Conservation (phyloP, 495 filamentous ascomycete species). For the Penicillium herquei region DNA sequence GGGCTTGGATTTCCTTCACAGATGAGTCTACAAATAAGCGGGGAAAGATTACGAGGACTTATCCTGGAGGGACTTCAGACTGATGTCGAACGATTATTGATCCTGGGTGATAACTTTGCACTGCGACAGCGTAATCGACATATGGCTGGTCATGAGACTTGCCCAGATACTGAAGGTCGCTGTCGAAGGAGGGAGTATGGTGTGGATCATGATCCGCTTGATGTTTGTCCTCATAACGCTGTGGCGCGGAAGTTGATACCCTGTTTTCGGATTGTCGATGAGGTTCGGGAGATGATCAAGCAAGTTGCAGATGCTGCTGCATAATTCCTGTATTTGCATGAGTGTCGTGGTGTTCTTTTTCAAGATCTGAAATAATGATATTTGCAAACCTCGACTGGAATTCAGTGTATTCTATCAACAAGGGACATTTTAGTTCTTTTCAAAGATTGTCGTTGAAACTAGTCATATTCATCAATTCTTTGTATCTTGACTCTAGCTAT, state of each 20-base stretch:
- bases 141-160: constrained; percentile 23
- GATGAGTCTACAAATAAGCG: constrained; percentile 17
- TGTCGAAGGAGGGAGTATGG: constrained; percentile 23
- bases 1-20: constrained; percentile 14
- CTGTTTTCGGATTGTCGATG: constrained; percentile 30
- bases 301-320: constrained; percentile 18
- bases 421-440: background rate
- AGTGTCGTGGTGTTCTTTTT: background rate
- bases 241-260: constrained; percentile 19
- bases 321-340: constrained; percentile 10
- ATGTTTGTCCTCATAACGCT: constrained; percentile 25
- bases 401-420: background rate
- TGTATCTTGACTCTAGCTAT: constrained; percentile 1
- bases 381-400: background rate
- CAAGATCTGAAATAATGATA: background rate
- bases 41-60: constrained; percentile 15
- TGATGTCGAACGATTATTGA: constrained; percentile 16
- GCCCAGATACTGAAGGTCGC: constrained; percentile 17
- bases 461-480: background rate
- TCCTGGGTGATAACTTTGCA: constrained; percentile 18
- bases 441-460: background rate
- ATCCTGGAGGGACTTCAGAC: constrained; percentile 20
- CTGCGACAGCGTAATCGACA: constrained; percentile 26
- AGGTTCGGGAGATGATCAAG: constrained; percentile 24
- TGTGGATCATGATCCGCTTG: constrained; percentile 22